Conservation (phyloP, 805 yeast species). For the Sungouiella thailandica region DNA sequence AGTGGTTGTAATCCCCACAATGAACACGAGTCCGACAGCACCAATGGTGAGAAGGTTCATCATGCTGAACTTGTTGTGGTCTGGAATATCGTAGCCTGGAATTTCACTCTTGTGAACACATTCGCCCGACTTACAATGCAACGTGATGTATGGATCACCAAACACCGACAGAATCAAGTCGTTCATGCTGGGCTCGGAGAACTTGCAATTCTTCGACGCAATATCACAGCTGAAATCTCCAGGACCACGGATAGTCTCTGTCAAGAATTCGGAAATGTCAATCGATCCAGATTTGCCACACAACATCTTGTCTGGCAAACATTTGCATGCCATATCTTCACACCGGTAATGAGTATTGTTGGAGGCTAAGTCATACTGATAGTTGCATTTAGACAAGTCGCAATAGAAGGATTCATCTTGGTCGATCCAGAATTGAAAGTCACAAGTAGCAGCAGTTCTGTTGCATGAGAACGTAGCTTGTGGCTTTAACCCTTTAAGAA, state of each 20-base stretch:
- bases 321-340: constrained; percentile 73
- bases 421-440: constrained; percentile 96
- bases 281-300: constrained; percentile 95
- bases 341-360: constrained; percentile 78
- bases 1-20: constrained; percentile 37
- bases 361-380: constrained; percentile 52
- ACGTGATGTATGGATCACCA: constrained; percentile 88
- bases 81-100: constrained; percentile 82
- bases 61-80: constrained; percentile 38
- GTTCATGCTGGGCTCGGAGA: constrained; percentile 95
- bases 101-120: constrained; percentile 89
- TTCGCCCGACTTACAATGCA: constrained; percentile 81
- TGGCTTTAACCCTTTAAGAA: constrained; percentile 76
- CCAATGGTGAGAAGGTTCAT: constrained; percentile 44
- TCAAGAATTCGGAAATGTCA: constrained; percentile 87
- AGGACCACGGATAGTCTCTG: constrained; percentile 88
- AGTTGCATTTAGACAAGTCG: constrained; percentile 69
- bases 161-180: constrained; percentile 84
- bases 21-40: constrained; percentile 39
- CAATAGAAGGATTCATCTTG: constrained; percentile 87
- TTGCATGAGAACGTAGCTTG: constrained; percentile 92
- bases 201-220: constrained; percentile 55
- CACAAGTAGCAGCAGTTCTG: constrained; percentile 57
- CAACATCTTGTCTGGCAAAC: constrained; percentile 87
- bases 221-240: constrained; percentile 86